Evolutionary conservation across 805 yeast genomes (phyloP), one percentile per base, ranked within the genome.

Genomic region (Spathaspora passalidarum): DNA sequence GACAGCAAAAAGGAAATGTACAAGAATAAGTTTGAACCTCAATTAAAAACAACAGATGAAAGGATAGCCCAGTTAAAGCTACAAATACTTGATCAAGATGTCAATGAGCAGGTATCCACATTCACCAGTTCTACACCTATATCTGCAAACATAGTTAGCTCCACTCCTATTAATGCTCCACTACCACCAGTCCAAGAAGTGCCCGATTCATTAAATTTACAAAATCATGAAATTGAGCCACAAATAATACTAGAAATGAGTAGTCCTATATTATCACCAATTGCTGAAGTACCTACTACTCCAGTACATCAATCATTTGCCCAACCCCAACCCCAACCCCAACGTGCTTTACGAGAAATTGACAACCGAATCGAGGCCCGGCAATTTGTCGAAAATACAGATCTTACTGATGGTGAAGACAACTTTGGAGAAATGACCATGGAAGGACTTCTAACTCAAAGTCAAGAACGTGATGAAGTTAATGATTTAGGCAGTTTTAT

Each of bases 361-460:
- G 42, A 23, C 18, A 14, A 17, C 14, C 16, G 20, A 17, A 13
- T 29, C 4, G 36, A 35, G 4, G 37, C 43, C n/a, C 8, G 22
- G 14, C 26, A 37, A 14, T 5, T 25, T 13, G 36, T 32, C 16
- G 44, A 25, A 19, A 37, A 19, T 21, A 34, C 39, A 6, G 36
- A 39, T 2, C 16, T 46, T 2, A 49, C 46, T 14, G 63, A 56
- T 6, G 56, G 39, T 3, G 73, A 67, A 46, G 73, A 68, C 46
- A 57, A 65, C 32, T 63, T 68, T 50, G 73, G 73, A 2, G 65
- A 59, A 13, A 43, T 46, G 2, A 50, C 55, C 13, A 64, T 65
- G 69, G 72, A 66, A 18, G 73, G 73, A 2, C 46, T 67, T 9
- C 45, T 48, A 34, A 67, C 71, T 0, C 70, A 66, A 1, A 55